These are phyloP conservation scores for Lactarius evosmus DNA, from an alignment of 768 basidiomycete species.

Conservation along the genomic window DNA sequence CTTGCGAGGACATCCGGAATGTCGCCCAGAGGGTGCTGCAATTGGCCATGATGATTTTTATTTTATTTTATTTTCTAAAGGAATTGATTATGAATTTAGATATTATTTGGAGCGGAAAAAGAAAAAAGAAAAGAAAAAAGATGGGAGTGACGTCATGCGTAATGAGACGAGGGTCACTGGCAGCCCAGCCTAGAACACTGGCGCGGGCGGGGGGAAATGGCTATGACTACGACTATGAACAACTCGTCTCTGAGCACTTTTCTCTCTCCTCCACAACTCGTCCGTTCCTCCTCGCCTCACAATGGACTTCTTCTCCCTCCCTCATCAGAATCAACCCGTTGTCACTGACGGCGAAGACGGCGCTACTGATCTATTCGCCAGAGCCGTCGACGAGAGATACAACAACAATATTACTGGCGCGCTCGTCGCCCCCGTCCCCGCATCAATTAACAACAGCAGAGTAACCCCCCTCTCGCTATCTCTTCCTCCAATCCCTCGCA, in stretches of 20 bases:
- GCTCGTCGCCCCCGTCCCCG: constrained; percentile 30
- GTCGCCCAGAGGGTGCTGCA: not conserved
- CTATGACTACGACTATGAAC: constrained; percentile 7
- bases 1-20: not conserved
- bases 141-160: constrained; percentile 21
- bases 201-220: constrained; percentile 17
- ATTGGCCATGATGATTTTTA: not conserved
- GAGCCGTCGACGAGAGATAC: constrained; percentile 51
- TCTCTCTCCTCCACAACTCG: not conserved
- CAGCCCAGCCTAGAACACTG: constrained; percentile 21
- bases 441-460: constrained; percentile 34
- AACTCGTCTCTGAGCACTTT: constrained; percentile 1
- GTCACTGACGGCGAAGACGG: constrained; percentile 28
- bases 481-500: constrained; percentile 28
- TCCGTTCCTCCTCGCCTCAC: not conserved
- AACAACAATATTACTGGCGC: constrained; percentile 28
- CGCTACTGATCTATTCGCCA: constrained; percentile 47
- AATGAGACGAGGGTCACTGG: not conserved
- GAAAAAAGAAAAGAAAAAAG: not conserved
- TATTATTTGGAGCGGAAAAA: not conserved
- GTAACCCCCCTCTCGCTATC: constrained; percentile 33
- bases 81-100: not conserved
- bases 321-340: constrained; percentile 16
- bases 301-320: constrained; percentile 30
- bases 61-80: not conserved